Base-by-base conservation (phyloP, 768 basidiomycete genomes). In the Rhodocollybia butyracea region DNA sequence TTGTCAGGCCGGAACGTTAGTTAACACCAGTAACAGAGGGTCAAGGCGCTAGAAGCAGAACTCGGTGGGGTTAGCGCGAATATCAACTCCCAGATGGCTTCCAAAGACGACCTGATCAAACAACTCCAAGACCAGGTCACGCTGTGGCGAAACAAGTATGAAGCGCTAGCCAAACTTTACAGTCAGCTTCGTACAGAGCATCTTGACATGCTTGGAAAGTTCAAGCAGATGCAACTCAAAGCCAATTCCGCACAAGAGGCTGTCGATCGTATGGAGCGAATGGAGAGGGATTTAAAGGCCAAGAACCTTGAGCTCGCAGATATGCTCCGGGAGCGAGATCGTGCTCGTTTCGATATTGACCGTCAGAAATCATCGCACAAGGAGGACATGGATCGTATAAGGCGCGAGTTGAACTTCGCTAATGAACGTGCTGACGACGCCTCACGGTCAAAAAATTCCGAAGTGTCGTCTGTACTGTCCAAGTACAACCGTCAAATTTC, bases 201-300 rank as follows among this genome's bases (percentile, higher is more conserved):
- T 72, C 79, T 99, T 41, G 97, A 99, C 58, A 91, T 98, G 85
- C 83, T 99, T 51, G 83, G 89, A 60, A 98, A 96, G 73, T 95
- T 91, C 80, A 99, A 98, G 76, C 88, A 91, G 61, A 83, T 98
- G 82, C 95, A 98, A 68, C 81, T 98, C 59, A 98, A 97, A 69
- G 97, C 97, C 17, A 97, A 95, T 66, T 97, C 95, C 32, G 95
- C 97, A 0, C 96, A 98, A 69, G 97, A 98, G 71, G 91, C 95
- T 27, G 89, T 98, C 42, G 96, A 99, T 69, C 87, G 87, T 61
- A 98, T 99, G 94, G 97, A 98, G 70, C 80, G 95, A 56, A 98
- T 98, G 94, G 97, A 99, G 68, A 80, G 94, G 31, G 97, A 99
- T 67, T 76, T 98, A 63, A 99, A 98, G 74, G 80, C 91, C n/a